Percentiles rank a stretch among this genome's conserved stretches.
phyloP scores from a whole-genome alignment of 179 eudicot species.

The Camellia oleifera region DNA sequence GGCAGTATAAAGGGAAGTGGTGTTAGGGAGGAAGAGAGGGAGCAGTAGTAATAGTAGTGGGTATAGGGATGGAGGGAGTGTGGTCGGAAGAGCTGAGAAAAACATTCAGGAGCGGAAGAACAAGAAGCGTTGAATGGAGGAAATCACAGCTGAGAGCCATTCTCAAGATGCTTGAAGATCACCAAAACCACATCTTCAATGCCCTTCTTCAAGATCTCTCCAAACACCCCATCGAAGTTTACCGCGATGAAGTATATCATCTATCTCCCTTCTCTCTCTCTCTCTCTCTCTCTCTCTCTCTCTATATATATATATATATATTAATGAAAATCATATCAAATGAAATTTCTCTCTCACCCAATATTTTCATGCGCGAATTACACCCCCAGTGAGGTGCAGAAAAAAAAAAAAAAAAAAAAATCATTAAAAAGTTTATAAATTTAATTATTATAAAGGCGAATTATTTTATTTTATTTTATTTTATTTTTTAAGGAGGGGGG shows the following conservation, averaged over 20 bases:
- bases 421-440: too few species aligned
- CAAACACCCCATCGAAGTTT: constrained; percentile 70
- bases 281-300: too few species aligned
- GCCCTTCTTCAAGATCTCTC: constrained; percentile 69
- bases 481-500: too few species aligned
- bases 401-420: too few species aligned
- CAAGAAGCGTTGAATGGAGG: constrained; percentile 62
- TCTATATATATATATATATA: too few species aligned
- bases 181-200: constrained; percentile 46
- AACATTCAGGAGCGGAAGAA: constrained; percentile 57
- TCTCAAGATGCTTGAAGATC: constrained; percentile 41
- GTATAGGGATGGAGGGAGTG: not conserved
- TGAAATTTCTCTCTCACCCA: too few species aligned
- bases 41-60: too few species aligned
- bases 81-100: constrained; percentile 40
- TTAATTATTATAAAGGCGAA: too few species aligned
- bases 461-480: too few species aligned
- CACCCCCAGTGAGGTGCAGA: too few species aligned
- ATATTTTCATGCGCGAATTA: too few species aligned
- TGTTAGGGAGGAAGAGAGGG: not conserved
- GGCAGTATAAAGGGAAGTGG: not conserved
- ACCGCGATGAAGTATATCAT: constrained; percentile 64
- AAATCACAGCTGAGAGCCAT: constrained; percentile 55
- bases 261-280: not conserved
- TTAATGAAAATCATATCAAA: too few species aligned